Conservation (phyloP, 768 basidiomycete genomes). For the Paxillus ammoniavirescens region DNA sequence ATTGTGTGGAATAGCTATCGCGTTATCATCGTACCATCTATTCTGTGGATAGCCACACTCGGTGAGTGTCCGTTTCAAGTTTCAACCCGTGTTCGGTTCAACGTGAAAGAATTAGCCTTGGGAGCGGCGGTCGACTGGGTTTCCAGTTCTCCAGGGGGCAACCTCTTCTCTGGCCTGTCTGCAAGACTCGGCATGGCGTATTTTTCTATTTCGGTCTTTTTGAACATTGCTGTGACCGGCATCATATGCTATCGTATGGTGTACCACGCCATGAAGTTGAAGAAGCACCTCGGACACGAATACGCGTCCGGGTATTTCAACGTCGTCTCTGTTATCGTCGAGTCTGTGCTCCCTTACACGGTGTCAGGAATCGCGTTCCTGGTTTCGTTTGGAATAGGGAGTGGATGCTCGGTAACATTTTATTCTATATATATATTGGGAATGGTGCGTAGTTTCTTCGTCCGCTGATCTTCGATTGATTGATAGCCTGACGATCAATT, state of each 20-base stretch:
- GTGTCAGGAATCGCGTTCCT: slow-evolving; percentile 24
- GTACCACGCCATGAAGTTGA: slow-evolving; percentile 10
- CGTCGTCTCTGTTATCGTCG: slow-evolving; percentile 15
- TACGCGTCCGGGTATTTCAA: slow-evolving; percentile 20
- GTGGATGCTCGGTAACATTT: slow-evolving; percentile 12
- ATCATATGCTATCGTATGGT: slow-evolving; percentile 19
- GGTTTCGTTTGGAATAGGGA: slow-evolving; percentile 18
- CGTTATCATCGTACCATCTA: slow-evolving; percentile 15
- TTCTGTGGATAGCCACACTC: slow-evolving; percentile 24
- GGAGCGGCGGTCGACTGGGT: slow-evolving; percentile 13
- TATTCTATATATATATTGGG: slow-evolving; percentile 20
- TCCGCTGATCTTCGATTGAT: background rate
- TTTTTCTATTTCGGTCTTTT: slow-evolving; percentile 15
- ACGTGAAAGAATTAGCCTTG: slow-evolving; percentile 9
- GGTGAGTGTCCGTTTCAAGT: slow-evolving; percentile 14
- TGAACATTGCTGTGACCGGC: slow-evolving; percentile 21
- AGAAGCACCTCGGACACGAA: slow-evolving; percentile 17
- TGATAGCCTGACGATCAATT: background rate
- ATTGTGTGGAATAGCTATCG: slow-evolving; percentile 29
- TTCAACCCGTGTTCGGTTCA: too few species aligned
- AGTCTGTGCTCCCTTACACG: slow-evolving; percentile 27
- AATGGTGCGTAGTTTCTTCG: slow-evolving; percentile 14
- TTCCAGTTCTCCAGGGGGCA: slow-evolving; percentile 14
- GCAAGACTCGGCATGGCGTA: slow-evolving; percentile 16
- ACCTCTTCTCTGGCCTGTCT: slow-evolving; percentile 10